A percentile compares a stretch with the other conserved stretches of the same genome.
Evolutionary conservation across 2,329 filamentous ascomycete species (phyloP).

Genomic region (Coniochaeta sp.): DNA sequence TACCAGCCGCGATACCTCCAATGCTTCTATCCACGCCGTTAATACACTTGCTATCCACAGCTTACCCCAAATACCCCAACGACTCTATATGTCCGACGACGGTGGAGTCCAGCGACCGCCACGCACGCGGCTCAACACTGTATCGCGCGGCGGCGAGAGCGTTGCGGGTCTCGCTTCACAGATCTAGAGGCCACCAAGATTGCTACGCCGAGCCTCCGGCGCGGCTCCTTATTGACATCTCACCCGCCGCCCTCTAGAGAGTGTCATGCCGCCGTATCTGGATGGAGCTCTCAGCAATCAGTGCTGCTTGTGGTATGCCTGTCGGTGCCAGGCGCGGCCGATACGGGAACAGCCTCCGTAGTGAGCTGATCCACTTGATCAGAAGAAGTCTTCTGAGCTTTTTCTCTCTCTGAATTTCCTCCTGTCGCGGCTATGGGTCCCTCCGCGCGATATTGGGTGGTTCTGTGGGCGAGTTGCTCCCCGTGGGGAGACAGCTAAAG

Average conservation of each 20-base stretch:
- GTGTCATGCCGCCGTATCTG: slow-evolving; percentile 1
- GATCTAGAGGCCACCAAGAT: not conserved
- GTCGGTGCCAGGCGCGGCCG: not conserved
- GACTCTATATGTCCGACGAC: not conserved
- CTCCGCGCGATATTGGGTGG: not conserved
- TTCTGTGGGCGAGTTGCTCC: not conserved
- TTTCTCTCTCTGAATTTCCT: not conserved
- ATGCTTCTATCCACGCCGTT: not conserved
- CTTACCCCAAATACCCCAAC: not conserved
- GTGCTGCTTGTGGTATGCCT: not conserved
- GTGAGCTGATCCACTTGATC: not conserved
- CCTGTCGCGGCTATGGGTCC: not conserved
- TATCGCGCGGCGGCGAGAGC: not conserved
- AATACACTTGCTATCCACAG: not conserved
- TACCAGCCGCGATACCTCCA: slow-evolving; percentile 15
- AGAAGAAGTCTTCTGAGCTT: not conserved
- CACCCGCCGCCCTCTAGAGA: not conserved
- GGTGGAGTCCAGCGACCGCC: not conserved
- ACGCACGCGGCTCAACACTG: not conserved
- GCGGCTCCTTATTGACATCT: slow-evolving; percentile 1
- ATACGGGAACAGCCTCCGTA: not conserved
- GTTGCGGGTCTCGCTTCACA: not conserved
- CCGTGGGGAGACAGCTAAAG: not conserved
- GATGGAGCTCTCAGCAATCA: not conserved
- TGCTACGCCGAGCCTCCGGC: not conserved